Percentiles rank a stretch among this genome's conserved stretches.
Evolutionary conservation across 2,329 filamentous ascomycete species (phyloP).

Genomic region (Pseudocercospora cruenta): DNA sequence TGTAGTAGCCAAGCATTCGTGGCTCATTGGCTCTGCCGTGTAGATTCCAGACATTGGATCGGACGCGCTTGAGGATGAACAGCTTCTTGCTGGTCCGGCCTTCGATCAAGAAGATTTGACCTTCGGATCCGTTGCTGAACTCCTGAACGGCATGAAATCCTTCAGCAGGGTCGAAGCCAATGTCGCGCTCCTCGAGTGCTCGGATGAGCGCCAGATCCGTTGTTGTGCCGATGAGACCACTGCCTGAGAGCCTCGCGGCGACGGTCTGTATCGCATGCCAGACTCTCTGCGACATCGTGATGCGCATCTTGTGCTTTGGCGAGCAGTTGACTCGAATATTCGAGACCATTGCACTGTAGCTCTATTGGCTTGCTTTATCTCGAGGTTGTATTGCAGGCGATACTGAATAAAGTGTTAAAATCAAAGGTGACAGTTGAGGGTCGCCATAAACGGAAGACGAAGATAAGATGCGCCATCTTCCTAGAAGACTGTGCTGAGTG

Average conservation of each 20-base stretch:
- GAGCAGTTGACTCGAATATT: background rate
- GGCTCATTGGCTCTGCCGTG: conserved; percentile 1
- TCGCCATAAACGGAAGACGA: background rate
- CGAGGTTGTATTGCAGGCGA: background rate
- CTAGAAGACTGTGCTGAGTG: background rate
- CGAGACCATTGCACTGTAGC: background rate
- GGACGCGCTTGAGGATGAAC: conserved; percentile 2
- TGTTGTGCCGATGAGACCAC: background rate
- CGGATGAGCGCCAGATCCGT: background rate
- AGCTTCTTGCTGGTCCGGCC: background rate
- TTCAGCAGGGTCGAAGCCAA: background rate
- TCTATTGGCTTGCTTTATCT: background rate
- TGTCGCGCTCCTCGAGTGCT: background rate
- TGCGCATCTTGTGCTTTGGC: background rate
- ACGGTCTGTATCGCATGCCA: background rate
- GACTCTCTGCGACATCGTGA: background rate
- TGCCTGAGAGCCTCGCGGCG: background rate
- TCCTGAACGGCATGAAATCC: background rate
- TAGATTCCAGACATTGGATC: conserved; percentile 1
- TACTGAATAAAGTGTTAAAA: background rate
- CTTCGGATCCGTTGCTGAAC: background rate
- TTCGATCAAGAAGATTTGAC: conserved; percentile 1
- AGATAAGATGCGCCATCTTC: background rate
- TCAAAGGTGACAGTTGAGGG: background rate
- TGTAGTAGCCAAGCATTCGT: background rate